Evolutionary conservation across 2,329 filamentous ascomycete species (phyloP), one percentile per base, ranked within the genome.

Genomic region (Tolypocladium nubicola): DNA sequence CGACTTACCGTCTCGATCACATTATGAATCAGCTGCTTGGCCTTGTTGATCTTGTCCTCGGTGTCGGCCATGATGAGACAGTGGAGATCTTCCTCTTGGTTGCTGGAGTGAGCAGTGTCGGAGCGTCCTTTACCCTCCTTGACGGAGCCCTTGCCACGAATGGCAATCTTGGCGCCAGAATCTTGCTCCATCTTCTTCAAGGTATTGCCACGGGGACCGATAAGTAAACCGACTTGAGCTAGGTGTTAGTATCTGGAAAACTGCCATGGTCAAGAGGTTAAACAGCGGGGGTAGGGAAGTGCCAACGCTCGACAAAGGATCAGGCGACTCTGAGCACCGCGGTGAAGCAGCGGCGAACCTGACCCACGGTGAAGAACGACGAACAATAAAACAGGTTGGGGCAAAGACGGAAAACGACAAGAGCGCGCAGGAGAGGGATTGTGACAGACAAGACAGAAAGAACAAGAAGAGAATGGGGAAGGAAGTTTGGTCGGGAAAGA

Each of bases 21-120:
- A 65, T 97, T 97, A 76, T 99, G 93, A 62, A 99, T 96, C 61
- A 97, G 77, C 76, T 96, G 91, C 80, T 97, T 99, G 64, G 94
- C 94, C 76, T 97, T 99, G 79, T 96, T 96, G 71, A 99, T 92
- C 79, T 99, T 99, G 62, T 99, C 94, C 78, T 99, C 95, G 41
- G 93, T 97, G 70, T 99, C 94, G 69, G 94, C 94, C 94, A 99
- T 99, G 77, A 99, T 97, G 71, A 99, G 79, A 76, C 94, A 99
- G 76, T 99, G 94, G 58, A 99, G 82, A 73, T 99, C 94, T 77
- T 99, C 94, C 79, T 99, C 94, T 82, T 99, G 94, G 81, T 99
- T 99, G 83, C 94, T 97, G 74, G 93, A 91, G 76, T 99, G 94
- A 78, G 94, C 94, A 68, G 94, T 94, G 75, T 99, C 94, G 78